Evolutionary conservation across 371 early-diverging fungal species (phyloP).

Genomic region (Amoeboaphelidium protococcarum): DNA sequence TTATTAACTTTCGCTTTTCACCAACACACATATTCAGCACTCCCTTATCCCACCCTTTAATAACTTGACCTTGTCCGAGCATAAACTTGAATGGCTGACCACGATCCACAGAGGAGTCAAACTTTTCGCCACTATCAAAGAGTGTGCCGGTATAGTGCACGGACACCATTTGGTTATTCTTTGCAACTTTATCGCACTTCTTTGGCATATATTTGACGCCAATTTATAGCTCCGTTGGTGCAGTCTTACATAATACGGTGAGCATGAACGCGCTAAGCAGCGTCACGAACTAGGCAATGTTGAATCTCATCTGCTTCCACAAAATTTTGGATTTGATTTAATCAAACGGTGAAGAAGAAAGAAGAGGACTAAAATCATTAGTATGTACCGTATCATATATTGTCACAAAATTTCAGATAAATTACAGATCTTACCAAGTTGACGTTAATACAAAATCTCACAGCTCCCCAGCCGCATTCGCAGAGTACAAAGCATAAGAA

Average conservation of each 20-base stretch:
- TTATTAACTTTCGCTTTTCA: conserved; percentile 48
- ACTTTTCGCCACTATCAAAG: not conserved
- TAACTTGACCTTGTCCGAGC: conserved; percentile 4
- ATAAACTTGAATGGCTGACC: conserved; percentile 1
- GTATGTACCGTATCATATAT: too few relatives aligned
- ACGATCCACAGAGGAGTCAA: conserved; percentile 17
- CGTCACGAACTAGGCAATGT: too few relatives aligned
- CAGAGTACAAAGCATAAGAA: too few relatives aligned
- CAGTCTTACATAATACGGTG: not conserved
- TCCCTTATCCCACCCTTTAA: conserved; percentile 52
- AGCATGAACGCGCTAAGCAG: too few relatives aligned
- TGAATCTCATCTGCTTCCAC: too few relatives aligned
- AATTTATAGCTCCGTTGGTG: not conserved
- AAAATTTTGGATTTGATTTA: too few relatives aligned
- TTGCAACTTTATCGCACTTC: not conserved
- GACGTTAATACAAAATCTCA: too few relatives aligned
- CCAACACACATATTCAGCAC: conserved; percentile 56
- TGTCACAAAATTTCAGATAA: too few relatives aligned
- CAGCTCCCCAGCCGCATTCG: too few relatives aligned
- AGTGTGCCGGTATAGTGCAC: not conserved
- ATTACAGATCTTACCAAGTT: too few relatives aligned
- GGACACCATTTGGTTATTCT: not conserved
- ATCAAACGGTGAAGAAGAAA: too few relatives aligned
- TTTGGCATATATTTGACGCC: not conserved
- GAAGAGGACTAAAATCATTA: too few relatives aligned